phyloP scores from a whole-genome alignment of 1,284 basidiomycete genomes.

The Ceraceosorus guamensis region DNA sequence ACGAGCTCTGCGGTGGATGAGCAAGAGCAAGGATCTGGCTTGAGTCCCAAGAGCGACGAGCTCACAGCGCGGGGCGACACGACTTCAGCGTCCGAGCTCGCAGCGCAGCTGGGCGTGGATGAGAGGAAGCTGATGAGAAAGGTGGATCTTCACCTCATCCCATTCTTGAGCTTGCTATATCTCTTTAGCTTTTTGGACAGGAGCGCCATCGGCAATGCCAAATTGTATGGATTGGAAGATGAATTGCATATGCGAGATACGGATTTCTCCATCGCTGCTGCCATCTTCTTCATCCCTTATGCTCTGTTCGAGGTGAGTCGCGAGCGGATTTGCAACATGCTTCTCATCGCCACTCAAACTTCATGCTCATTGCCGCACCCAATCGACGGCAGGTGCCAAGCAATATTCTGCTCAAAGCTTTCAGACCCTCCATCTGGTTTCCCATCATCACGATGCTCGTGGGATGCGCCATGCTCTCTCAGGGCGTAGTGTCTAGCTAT shows the following conservation, averaged over 20 bases:
- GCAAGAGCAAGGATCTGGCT: too few relatives aligned
- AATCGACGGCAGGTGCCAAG: slow-evolving; percentile 7
- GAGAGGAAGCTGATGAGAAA: slow-evolving; percentile 42
- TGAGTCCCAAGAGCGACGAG: too few relatives aligned
- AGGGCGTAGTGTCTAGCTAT: slow-evolving; percentile 16
- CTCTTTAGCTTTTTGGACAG: slow-evolving; percentile 50
- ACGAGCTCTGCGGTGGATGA: too few relatives aligned
- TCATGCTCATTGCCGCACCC: too few relatives aligned
- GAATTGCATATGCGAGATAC: slow-evolving; percentile 26
- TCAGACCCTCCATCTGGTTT: slow-evolving; percentile 64
- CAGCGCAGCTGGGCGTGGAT: slow-evolving; percentile 15
- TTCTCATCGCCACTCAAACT: too few relatives aligned
- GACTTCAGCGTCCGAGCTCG: not conserved
- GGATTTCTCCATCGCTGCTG: slow-evolving; percentile 19
- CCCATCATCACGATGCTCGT: slow-evolving; percentile 48
- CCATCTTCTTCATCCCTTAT: slow-evolving; percentile 36
- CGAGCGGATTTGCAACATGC: too few relatives aligned
- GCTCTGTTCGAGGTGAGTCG: slow-evolving; percentile 17
- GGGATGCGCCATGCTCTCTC: slow-evolving; percentile 15
- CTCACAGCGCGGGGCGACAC: too few relatives aligned
- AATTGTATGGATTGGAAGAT: slow-evolving; percentile 27
- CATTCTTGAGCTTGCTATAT: slow-evolving; percentile 35
- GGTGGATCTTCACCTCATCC: slow-evolving; percentile 36
- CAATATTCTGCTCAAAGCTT: slow-evolving; percentile 57
- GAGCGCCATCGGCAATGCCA: slow-evolving; percentile 50